Percentiles rank a stretch among this genome's conserved stretches.
Conservation (phyloP, 2,329 filamentous ascomycete species). For the Thelonectria rubi region DNA sequence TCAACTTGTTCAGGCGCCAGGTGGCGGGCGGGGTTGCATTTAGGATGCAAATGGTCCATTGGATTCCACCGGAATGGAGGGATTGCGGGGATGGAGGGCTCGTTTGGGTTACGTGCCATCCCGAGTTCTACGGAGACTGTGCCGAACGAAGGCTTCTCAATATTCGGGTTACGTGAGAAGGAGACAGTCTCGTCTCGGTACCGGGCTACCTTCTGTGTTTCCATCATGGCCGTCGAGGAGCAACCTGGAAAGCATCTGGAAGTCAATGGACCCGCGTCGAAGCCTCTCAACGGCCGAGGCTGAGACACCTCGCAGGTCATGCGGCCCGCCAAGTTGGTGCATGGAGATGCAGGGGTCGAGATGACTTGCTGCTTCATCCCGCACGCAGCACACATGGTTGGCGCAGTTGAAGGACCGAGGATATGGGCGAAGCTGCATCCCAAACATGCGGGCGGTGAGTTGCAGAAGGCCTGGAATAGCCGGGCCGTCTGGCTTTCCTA, state of each 20-base stretch:
- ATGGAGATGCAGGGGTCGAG: slow-evolving; percentile 12
- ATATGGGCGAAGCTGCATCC: too few species aligned
- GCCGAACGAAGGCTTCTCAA: too few species aligned
- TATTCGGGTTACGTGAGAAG: too few species aligned
- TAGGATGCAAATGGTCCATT: not conserved
- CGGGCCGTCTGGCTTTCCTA: too few species aligned
- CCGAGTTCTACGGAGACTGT: not conserved
- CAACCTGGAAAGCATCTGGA: too few species aligned
- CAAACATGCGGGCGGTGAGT: too few species aligned
- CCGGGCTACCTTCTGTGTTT: too few species aligned
- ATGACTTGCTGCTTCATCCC: slow-evolving; percentile 1
- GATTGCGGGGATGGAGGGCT: slow-evolving; percentile 11
- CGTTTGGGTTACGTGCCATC: not conserved
- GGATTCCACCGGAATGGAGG: not conserved
- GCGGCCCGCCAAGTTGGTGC: slow-evolving; percentile 13
- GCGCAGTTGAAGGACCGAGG: not conserved
- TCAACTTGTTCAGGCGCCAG: slow-evolving; percentile 7
- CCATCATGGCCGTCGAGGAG: too few species aligned
- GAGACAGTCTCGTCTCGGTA: too few species aligned
- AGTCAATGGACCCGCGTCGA: too few species aligned
- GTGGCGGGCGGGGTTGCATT: slow-evolving; percentile 19
- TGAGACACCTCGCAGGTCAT: slow-evolving; percentile 12
- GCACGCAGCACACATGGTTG: not conserved
- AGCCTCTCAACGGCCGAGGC: too few species aligned
- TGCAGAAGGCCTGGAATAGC: too few species aligned